Conservation (phyloP, 2,329 filamentous ascomycete species). For the Xylaria sp. region DNA sequence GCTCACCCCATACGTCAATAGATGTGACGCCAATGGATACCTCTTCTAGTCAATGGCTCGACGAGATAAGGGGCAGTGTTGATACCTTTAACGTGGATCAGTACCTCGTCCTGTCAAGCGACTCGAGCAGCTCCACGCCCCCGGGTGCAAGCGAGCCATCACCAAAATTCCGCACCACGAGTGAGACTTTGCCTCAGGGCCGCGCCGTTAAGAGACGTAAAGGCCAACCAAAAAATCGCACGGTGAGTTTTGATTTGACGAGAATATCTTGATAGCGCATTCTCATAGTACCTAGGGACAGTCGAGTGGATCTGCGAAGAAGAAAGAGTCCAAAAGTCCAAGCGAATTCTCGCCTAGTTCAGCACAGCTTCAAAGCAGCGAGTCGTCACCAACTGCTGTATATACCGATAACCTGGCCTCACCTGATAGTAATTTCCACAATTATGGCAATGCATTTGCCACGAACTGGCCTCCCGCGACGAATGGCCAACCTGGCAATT, state of each 20-base stretch:
- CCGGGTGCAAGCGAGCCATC: slow-evolving; percentile 38
- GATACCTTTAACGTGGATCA: slow-evolving; percentile 47
- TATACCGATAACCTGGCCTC: slow-evolving; percentile 60
- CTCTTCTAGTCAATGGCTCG: slow-evolving; percentile 37
- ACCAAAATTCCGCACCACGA: slow-evolving; percentile 33
- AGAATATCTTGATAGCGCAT: neutral
- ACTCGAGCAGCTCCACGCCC: slow-evolving; percentile 66
- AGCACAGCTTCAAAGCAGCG: slow-evolving; percentile 62
- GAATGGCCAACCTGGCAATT: slow-evolving; percentile 6
- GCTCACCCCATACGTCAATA: slow-evolving; percentile 46
- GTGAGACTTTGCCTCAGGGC: slow-evolving; percentile 36
- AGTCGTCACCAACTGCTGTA: slow-evolving; percentile 61
- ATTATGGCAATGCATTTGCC: slow-evolving; percentile 48
- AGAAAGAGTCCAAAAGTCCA: slow-evolving; percentile 59
- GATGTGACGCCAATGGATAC: slow-evolving; percentile 47
- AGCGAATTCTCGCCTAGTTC: slow-evolving; percentile 67
- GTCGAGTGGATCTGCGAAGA: slow-evolving; percentile 63
- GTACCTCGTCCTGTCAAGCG: slow-evolving; percentile 68
- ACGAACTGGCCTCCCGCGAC: slow-evolving; percentile 27
- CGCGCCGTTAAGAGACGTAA: slow-evolving; percentile 46
- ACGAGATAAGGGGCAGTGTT: slow-evolving; percentile 33
- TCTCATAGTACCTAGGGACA: slow-evolving; percentile 58
- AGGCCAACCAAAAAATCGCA: slow-evolving; percentile 44
- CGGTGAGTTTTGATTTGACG: slow-evolving; percentile 41
- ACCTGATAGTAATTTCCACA: slow-evolving; percentile 55